phyloP scores from a whole-genome alignment of 129 eudicot genomes.

The Arctium minus region DNA sequence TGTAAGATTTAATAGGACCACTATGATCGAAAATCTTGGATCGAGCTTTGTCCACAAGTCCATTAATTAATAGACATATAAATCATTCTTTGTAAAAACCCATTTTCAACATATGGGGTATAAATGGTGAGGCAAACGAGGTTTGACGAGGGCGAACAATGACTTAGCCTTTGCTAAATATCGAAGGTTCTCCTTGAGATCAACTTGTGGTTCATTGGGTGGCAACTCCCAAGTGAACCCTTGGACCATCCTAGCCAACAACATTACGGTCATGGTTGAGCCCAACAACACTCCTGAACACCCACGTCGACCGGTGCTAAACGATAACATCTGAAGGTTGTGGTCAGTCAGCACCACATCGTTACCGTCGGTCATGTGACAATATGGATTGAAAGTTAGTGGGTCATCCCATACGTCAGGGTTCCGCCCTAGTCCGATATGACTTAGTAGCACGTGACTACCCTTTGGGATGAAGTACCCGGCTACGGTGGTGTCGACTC shows the following conservation, averaged over 20 bases:
- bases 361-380: slow-evolving; percentile 5
- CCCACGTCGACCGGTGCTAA: slow-evolving; percentile 24
- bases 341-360: slow-evolving; percentile 20
- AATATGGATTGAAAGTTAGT: slow-evolving; percentile 7
- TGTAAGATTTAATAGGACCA: too few relatives aligned
- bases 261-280: slow-evolving; percentile 22
- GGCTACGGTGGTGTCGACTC: neutral
- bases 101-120: neutral
- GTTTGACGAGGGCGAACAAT: slow-evolving; percentile 16
- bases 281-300: slow-evolving; percentile 22
- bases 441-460: slow-evolving; percentile 24
- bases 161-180: slow-evolving; percentile 15
- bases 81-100: too few relatives aligned
- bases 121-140: slow-evolving; percentile 8
- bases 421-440: slow-evolving; percentile 15
- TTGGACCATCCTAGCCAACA: slow-evolving; percentile 30
- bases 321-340: slow-evolving; percentile 4
- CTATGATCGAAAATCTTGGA: too few relatives aligned
- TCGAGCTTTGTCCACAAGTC: too few relatives aligned
- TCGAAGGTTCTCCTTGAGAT: neutral
- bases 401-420: slow-evolving; percentile 21
- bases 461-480: slow-evolving; percentile 33
- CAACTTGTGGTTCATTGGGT: neutral
- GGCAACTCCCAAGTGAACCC: slow-evolving; percentile 25
- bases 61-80: too few relatives aligned